A percentile compares a stretch with the other conserved stretches of the same genome.
Evolutionary conservation across 306 rosid genomes (phyloP).

Genomic region (Pyrus pyrifolia): DNA sequence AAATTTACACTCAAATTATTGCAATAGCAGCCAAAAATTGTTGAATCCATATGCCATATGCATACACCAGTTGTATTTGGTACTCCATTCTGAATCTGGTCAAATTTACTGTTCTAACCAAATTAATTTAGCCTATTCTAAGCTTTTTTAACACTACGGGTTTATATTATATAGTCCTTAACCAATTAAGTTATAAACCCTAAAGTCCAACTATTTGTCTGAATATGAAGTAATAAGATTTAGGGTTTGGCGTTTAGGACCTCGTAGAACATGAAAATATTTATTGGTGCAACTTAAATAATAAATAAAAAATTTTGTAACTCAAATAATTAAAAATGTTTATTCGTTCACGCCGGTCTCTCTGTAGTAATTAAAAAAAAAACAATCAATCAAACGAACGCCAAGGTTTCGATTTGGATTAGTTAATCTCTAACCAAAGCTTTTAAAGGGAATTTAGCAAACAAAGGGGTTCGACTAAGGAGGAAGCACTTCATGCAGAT

Average conservation of each 20-base stretch:
- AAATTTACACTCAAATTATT: slow-evolving; percentile 4
- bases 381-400: too few species aligned
- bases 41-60: neutral
- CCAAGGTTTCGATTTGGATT: neutral
- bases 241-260: neutral
- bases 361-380: too few species aligned
- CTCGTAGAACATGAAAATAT: neutral
- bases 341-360: too few species aligned
- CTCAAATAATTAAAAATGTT: too few species aligned
- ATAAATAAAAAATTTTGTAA: too few species aligned
- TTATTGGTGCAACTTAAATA: neutral
- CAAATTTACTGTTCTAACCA: neutral
- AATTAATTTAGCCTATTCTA: neutral
- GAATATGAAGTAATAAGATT: neutral
- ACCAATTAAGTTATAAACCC: neutral
- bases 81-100: neutral
- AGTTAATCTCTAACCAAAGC: neutral
- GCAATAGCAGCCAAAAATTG: slow-evolving; percentile 7
- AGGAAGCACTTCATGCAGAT: neutral
- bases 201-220: neutral
- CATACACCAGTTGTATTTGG: neutral
- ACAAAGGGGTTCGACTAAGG: neutral
- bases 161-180: neutral
- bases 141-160: neutral
- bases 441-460: neutral